Evolutionary conservation across 129 eudicot genomes (phyloP).

Genomic region (Centaurea solstitialis): DNA sequence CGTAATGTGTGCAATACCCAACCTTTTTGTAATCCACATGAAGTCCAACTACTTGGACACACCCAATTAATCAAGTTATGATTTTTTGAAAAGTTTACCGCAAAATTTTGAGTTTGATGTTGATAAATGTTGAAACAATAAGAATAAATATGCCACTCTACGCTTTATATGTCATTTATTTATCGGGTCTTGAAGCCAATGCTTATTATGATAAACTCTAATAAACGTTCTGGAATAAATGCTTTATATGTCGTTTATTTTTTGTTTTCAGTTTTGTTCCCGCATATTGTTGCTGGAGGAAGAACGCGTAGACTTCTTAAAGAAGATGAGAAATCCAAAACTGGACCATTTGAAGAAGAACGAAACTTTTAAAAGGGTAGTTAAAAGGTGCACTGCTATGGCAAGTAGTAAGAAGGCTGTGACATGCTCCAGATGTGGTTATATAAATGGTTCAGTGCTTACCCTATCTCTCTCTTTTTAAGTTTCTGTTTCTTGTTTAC

Average conservation of each 20-base stretch:
- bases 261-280: constrained; percentile 61
- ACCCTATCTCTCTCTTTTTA: not conserved
- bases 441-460: constrained; percentile 67
- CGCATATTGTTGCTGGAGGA: constrained; percentile 68
- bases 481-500: constrained; percentile 5
- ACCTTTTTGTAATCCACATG: too few relatives aligned
- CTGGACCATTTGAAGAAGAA: constrained; percentile 63
- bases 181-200: not conserved
- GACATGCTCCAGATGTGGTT: constrained; percentile 77
- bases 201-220: not conserved
- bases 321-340: constrained; percentile 75
- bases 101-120: not conserved
- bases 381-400: constrained; percentile 71
- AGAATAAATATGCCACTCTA: not conserved
- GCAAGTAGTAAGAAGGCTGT: constrained; percentile 52
- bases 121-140: not conserved
- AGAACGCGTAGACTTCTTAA: constrained; percentile 47
- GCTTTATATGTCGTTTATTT: not conserved
- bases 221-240: too few relatives aligned
- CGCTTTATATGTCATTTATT: not conserved
- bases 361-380: constrained; percentile 51
- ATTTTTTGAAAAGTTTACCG: not conserved
- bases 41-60: not conserved
- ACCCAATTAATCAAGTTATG: not conserved
- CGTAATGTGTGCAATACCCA: too few relatives aligned